Conservation (phyloP, 2,329 filamentous ascomycete species). For the Cytospora mali region DNA sequence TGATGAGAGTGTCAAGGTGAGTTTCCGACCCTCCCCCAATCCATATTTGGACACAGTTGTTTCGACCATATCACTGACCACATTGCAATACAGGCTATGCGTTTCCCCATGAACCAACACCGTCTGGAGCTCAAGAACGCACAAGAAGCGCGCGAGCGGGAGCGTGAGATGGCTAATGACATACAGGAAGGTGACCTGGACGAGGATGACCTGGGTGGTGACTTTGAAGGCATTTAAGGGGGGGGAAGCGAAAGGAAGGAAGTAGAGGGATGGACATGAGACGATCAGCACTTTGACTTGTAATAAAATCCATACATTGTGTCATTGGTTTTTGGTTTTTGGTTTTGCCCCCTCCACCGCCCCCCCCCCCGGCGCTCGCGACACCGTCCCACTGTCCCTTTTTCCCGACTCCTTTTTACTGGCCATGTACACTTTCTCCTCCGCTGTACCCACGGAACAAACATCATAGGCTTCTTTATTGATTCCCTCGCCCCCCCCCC, state of each 20-base stretch:
- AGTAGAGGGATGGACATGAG: constrained; percentile 8
- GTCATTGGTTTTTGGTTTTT: constrained; percentile 12
- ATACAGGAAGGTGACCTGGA: constrained; percentile 97
- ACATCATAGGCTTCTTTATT: no score
- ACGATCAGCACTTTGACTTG: constrained; percentile 18
- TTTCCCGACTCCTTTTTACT: not conserved
- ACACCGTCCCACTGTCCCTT: not conserved
- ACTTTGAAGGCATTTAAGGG: constrained; percentile 90
- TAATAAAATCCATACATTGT: constrained; percentile 25
- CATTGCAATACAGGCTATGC: constrained; percentile 72
- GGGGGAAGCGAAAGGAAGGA: not conserved
- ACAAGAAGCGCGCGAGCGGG: constrained; percentile 94
- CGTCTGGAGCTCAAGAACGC: constrained; percentile 96
- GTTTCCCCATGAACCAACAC: constrained; percentile 99
- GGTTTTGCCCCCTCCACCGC: no score
- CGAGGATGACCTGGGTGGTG: constrained; percentile 91
- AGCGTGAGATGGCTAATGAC: constrained; percentile 97
- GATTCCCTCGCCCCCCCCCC: not conserved
- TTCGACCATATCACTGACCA: constrained; percentile 30
- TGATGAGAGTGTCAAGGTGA: constrained; percentile 96
- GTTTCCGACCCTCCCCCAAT: constrained; percentile 31
- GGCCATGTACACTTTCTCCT: constrained; percentile 7
- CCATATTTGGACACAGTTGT: not conserved
- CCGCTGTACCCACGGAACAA: not conserved
- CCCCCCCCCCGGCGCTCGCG: constrained; percentile 1